Conservation (phyloP, 306 rosid genomes). For the Cucurbita pepo region DNA sequence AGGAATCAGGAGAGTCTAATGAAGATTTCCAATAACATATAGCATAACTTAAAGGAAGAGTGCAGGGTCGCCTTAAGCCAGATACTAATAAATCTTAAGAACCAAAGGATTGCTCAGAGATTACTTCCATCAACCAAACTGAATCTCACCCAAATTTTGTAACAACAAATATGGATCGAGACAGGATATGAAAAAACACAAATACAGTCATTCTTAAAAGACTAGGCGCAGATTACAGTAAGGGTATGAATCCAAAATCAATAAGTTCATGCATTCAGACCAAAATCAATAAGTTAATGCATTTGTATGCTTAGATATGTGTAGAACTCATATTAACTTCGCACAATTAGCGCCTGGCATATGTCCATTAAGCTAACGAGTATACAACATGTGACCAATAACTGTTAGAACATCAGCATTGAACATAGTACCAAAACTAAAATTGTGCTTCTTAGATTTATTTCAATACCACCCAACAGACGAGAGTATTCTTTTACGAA, state of each 20-base stretch:
- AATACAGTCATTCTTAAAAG: neutral
- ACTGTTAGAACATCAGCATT: neutral
- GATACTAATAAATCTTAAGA: neutral
- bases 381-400: neutral
- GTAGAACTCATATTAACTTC: neutral
- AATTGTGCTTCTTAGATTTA: neutral
- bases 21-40: neutral
- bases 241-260: neutral
- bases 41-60: neutral
- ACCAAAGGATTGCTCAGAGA: neutral
- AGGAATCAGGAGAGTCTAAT: neutral
- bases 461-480: neutral
- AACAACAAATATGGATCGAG: neutral
- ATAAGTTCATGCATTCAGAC: neutral
- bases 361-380: neutral
- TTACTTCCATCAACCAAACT: neutral
- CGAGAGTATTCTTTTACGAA: no score
- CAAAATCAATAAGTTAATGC: neutral
- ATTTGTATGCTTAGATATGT: neutral
- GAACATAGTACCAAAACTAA: neutral
- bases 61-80: neutral
- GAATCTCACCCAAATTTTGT: neutral
- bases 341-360: neutral
- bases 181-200: neutral
- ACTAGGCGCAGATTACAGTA: neutral